These are phyloP conservation scores for Cephaloascus albidus DNA, from an alignment of 805 yeast species.

Conservation along the genomic window DNA sequence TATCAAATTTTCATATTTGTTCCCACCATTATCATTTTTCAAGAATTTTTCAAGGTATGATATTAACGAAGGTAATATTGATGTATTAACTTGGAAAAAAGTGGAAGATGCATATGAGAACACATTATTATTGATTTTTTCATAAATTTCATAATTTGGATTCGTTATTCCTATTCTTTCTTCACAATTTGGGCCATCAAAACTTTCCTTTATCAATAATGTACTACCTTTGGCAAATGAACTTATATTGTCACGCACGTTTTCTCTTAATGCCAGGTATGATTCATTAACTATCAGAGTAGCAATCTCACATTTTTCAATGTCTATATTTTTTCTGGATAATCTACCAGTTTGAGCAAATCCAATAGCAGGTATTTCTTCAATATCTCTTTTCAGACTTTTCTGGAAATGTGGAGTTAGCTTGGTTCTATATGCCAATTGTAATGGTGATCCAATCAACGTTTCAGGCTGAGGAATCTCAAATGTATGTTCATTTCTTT, in stretches of 20 bases:
- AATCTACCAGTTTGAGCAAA: slow-evolving; percentile 16
- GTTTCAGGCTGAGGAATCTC: slow-evolving; percentile 11
- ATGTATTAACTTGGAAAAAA: slow-evolving; percentile 30
- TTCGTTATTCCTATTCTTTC: slow-evolving; percentile 8
- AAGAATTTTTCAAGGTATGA: slow-evolving; percentile 14
- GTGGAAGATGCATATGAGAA: slow-evolving; percentile 29
- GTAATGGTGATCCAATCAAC: slow-evolving; percentile 24
- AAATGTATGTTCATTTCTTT: neutral
- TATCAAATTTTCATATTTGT: slow-evolving; percentile 16
- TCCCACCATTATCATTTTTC: neutral
- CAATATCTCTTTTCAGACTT: slow-evolving; percentile 6
- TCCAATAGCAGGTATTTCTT: slow-evolving; percentile 16
- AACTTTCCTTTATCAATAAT: slow-evolving; percentile 15
- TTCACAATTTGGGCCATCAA: slow-evolving; percentile 5
- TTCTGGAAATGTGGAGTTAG: slow-evolving; percentile 27
- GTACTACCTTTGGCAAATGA: slow-evolving; percentile 8
- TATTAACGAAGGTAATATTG: slow-evolving; percentile 23
- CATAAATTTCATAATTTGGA: slow-evolving; percentile 20
- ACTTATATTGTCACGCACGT: slow-evolving; percentile 2
- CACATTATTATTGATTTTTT: slow-evolving; percentile 20
- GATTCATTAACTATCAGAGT: slow-evolving; percentile 17
- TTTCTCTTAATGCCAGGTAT: slow-evolving; percentile 5
- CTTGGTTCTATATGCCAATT: slow-evolving; percentile 28
- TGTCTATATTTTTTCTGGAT: slow-evolving; percentile 15
- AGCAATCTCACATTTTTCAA: slow-evolving; percentile 27